These are phyloP conservation scores for Metarhizium anisopliae DNA, from an alignment of 2,329 filamentous ascomycete genomes.

Conservation along the genomic window DNA sequence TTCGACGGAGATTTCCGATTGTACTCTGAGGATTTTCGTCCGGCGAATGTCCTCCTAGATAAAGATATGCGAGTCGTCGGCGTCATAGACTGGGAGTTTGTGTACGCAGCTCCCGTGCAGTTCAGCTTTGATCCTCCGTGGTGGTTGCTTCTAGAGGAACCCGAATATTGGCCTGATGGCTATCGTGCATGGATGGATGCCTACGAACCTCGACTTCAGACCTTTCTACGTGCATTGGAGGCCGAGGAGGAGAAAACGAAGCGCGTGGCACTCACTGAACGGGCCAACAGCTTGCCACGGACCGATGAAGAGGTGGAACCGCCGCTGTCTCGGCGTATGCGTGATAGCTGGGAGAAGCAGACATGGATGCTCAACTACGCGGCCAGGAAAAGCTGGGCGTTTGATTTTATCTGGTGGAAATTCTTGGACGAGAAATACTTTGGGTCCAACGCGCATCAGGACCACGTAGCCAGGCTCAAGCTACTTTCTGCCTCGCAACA, in stretches of 20 bases:
- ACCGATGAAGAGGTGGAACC: too few relatives aligned
- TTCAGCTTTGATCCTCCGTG: conserved; percentile 18
- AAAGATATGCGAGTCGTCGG: conserved; percentile 18
- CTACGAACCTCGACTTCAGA: conserved; percentile 13
- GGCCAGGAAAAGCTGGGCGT: conserved; percentile 25
- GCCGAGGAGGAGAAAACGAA: conserved; percentile 17
- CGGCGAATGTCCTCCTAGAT: conserved; percentile 24
- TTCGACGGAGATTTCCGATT: conserved; percentile 8
- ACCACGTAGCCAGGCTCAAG: conserved; percentile 12
- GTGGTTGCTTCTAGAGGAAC: conserved; percentile 25
- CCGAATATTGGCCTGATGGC: conserved; percentile 22
- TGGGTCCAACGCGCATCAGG: conserved; percentile 11
- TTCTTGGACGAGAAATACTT: conserved; percentile 23
- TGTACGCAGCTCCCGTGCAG: conserved; percentile 13
- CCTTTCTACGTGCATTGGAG: conserved; percentile 24
- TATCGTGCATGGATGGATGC: conserved; percentile 19
- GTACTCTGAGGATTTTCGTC: conserved; percentile 18
- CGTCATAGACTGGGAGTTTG: conserved; percentile 33
- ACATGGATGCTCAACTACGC: conserved; percentile 25
- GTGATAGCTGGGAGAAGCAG: conserved; percentile 25
- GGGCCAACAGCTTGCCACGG: not conserved
- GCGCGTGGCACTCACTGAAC: not conserved
- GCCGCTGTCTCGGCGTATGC: conserved; percentile 15
- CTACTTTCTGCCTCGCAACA: conserved; percentile 13
- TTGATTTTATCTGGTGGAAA: conserved; percentile 28